Percentiles rank a stretch among this genome's conserved stretches.
These are phyloP conservation scores for Deakozyma indianensis DNA, from an alignment of 805 yeast genomes.

Conservation along the genomic window DNA sequence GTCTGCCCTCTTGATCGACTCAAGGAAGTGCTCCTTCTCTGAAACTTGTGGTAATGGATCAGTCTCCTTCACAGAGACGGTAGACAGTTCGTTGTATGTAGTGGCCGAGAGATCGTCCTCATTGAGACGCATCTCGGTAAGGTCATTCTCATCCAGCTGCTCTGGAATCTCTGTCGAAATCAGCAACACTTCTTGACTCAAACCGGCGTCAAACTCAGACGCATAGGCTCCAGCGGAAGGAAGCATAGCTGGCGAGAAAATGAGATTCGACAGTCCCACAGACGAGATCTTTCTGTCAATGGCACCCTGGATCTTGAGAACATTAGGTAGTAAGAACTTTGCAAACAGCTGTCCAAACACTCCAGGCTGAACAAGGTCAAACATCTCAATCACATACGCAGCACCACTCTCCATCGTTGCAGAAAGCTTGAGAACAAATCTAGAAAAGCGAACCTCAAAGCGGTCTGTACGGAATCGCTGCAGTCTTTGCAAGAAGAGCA, in stretches of 20 bases:
- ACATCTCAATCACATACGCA: constrained; percentile 42
- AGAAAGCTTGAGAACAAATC: constrained; percentile 44
- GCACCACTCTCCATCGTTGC: constrained; percentile 23
- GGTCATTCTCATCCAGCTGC: not conserved
- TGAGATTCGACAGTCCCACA: constrained; percentile 33
- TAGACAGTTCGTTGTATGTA: not conserved
- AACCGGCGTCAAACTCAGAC: constrained; percentile 22
- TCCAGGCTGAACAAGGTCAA: constrained; percentile 22
- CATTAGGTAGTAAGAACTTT: constrained; percentile 20
- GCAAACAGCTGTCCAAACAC: constrained; percentile 21
- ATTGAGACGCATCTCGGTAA: not conserved
- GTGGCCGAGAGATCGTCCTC: not conserved
- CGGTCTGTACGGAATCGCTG: constrained; percentile 73
- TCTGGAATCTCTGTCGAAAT: not conserved
- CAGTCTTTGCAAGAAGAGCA: constrained; percentile 63
- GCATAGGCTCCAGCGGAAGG: not conserved
- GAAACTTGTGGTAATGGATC: not conserved
- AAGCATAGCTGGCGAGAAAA: constrained; percentile 19
- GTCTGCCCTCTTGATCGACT: not conserved
- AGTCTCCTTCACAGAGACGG: not conserved
- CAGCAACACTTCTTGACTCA: not conserved
- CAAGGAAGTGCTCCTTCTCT: not conserved
- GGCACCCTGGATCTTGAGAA: constrained; percentile 24
- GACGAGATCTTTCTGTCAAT: constrained; percentile 32
- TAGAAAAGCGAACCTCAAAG: constrained; percentile 54